Base-by-base conservation (phyloP, 2,329 filamentous ascomycete genomes). In the Phaeosphaeriaceae sp. region DNA sequence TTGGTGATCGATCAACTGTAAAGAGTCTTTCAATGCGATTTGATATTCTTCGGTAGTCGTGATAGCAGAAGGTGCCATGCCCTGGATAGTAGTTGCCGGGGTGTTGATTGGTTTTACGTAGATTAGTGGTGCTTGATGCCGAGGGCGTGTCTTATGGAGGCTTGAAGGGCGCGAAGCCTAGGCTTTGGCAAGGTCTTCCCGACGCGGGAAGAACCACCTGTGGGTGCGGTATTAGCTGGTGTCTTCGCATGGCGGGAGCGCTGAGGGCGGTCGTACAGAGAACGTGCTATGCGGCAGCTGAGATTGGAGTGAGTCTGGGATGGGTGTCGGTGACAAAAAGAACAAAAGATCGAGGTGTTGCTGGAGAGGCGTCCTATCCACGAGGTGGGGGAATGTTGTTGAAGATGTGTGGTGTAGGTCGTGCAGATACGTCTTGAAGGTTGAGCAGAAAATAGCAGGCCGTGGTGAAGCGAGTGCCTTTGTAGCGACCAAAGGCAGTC, bases 241-340 rank as follows among this genome's bases (percentile, higher is more conserved):
- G 28, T 32, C 8, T 21, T 35, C 3, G 35, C 22, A 24, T 17
- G 17, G 19, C 26, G 23, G 21, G 21, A 23, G 24, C 15, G n/a
- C n/a, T 17, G 47, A n/a, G 22, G 15, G 32, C 11, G 19, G 8
- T 10, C 49, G 15, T 43, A 89, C 87, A 88, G 88, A 90, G 90
- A 88, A 88, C 89, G 91, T 96, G 92, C 93, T 98, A 99, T 99
- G 94, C 95, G 95, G 95, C 95, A 98, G 94, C 92, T 97, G 91
- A 87, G 84, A 82, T 81, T 83, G 82, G 82, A 86, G 81, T 80
- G 86, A 82, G 78, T 83, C 86, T 80, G 85, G 86, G 69, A 77
- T 78, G 68, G 69, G 70, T 74, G 76, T 77, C 74, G 76, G 72
- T 68, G 78, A 76, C 69, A 74, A 73, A 65, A 83, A 79, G 69